Evolutionary conservation across 495 filamentous ascomycete genomes (phyloP), one percentile per base, ranked within the genome.

Genomic region (Trichoderma reesei): DNA sequence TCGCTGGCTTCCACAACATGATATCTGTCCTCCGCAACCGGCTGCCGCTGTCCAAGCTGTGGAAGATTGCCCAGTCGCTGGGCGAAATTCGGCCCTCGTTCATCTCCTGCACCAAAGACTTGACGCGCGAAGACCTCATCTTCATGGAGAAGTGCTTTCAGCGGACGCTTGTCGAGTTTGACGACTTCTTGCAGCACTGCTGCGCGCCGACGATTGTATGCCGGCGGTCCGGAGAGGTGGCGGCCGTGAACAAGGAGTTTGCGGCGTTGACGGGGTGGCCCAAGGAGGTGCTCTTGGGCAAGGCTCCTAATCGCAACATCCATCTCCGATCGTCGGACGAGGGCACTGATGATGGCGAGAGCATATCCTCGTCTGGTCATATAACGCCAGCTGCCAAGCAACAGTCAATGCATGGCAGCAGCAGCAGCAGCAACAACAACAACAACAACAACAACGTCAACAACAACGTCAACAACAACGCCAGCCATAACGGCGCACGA

Each of bases 61-160:
- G 90, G 59, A 86, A 87, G 51, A 93, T 97, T 65, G 91, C 90
- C 64, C 90, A 91, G 74, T 86, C 92, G 11, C 83, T 98, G 65
- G 88, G 91, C 9, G 88, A 87, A 48, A 95, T 96, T 67, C 89
- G 94, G 20, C 94, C 94, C 5, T 90, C 91, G 7, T 93, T 98
- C 75, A 92, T 98, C 67, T 85, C 90, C 4, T 94, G 88, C 63
- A 92, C 88, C 31, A 88, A 87, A 66, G 90, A 87, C 3, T 77
- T 98, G 41, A 91, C 90, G 64, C 79, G 85, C 36, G 85, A 92
- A 69, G 94, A 98, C 72, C 82, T 98, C 20, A 86, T 98, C 31
- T 96, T 97, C 76, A 95, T 94, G 90, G 94, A 98, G 74, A 92
- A 95, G 73, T 92, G 89, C 71, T 90, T 98, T 71, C 94, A 98